A percentile compares a stretch with the other conserved stretches of the same genome.
These are phyloP conservation scores for Trichoderma sp. DNA, from an alignment of 2,329 filamentous ascomycete genomes.

Conservation along the genomic window DNA sequence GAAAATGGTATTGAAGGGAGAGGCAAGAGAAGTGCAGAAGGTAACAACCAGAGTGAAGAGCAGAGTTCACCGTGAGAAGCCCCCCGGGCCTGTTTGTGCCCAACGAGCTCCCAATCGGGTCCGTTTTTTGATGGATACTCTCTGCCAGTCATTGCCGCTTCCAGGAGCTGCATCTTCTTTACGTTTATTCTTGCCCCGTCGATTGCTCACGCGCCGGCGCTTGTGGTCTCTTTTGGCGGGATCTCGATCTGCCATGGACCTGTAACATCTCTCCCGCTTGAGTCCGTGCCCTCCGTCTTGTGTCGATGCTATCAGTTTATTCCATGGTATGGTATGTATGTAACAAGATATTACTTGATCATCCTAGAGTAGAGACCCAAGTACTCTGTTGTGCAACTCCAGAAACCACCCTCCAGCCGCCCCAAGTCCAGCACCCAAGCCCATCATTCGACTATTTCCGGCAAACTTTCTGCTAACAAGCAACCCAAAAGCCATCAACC, in stretches of 20 bases:
- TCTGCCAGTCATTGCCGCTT: background rate
- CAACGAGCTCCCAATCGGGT: slow-evolving; percentile 18
- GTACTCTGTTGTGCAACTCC: background rate
- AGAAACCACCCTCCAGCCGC: background rate
- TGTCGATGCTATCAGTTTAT: background rate
- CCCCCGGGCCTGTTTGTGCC: slow-evolving; percentile 12
- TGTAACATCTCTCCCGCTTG: background rate
- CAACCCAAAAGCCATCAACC: background rate
- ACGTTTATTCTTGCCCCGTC: slow-evolving; percentile 9
- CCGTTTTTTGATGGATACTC: background rate
- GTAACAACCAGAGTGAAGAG: background rate
- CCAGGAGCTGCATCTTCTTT: background rate
- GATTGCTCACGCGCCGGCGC: slow-evolving; percentile 21
- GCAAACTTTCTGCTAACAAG: slow-evolving; percentile 13
- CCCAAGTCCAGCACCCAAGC: background rate
- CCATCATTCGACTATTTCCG: background rate
- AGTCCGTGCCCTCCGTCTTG: background rate
- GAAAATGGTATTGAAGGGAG: background rate
- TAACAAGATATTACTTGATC: background rate
- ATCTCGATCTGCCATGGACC: background rate
- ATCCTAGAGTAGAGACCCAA: background rate
- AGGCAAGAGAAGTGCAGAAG: too few species aligned
- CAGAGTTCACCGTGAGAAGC: background rate
- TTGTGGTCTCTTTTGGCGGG: slow-evolving; percentile 13
- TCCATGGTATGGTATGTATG: background rate